Conservation (phyloP, 495 filamentous ascomycete species). For the Beverwykella pulmonaria region DNA sequence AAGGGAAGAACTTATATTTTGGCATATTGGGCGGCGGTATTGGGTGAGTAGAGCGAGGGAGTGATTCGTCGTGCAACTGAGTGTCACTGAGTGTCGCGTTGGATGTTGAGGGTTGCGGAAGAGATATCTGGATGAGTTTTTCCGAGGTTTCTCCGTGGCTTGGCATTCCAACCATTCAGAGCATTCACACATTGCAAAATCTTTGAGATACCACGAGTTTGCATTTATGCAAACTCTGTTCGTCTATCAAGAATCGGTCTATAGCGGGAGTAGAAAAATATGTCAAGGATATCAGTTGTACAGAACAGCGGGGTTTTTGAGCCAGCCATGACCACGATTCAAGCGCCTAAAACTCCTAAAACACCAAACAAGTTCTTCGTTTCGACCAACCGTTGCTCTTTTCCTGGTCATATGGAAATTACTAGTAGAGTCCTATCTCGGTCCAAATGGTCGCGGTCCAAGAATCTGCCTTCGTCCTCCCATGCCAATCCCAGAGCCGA, state of each 20-base stretch:
- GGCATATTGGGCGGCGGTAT: constrained; percentile 59
- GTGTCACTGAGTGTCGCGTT: constrained; percentile 6
- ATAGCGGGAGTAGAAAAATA: not conserved
- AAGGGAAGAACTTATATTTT: constrained; percentile 69
- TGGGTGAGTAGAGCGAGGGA: not conserved
- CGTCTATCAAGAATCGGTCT: not conserved
- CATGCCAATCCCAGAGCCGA: constrained; percentile 66
- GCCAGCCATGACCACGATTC: not conserved
- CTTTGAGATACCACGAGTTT: too few species aligned
- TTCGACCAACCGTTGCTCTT: not conserved
- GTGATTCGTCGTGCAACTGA: not conserved
- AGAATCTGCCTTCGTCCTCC: constrained; percentile 81
- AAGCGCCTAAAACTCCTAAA: not conserved
- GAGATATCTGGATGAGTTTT: not conserved
- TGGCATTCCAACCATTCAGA: not conserved
- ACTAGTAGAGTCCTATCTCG: constrained; percentile 1
- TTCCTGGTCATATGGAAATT: not conserved
- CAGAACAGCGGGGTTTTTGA: not conserved
- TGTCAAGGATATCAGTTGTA: not conserved
- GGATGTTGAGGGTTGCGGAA: not conserved
- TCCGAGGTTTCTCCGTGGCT: not conserved
- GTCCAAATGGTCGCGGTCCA: constrained; percentile 63
- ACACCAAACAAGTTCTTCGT: not conserved
- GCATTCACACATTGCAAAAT: too few species aligned
- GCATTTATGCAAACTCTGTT: too few species aligned